A percentile compares a stretch with the other conserved stretches of the same genome.
Conservation (phyloP, 2,329 filamentous ascomycete genomes). For the Aspergillus carbonarius region DNA sequence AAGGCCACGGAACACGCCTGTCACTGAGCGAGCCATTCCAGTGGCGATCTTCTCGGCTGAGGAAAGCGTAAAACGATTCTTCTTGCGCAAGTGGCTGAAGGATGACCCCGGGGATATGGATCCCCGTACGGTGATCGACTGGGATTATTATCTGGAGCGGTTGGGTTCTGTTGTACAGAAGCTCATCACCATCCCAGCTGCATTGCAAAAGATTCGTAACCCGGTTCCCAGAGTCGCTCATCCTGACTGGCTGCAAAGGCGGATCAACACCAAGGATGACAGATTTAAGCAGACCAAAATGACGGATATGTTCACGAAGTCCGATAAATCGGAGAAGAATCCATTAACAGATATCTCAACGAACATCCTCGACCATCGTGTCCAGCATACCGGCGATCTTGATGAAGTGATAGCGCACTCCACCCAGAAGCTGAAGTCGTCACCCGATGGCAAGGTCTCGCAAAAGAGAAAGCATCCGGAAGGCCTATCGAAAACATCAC, state of each 20-base stretch:
- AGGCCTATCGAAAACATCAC: conserved; percentile 57
- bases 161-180: conserved; percentile 98
- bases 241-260: conserved; percentile 92
- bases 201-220: conserved; percentile 90
- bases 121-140: conserved; percentile 85
- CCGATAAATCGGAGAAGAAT: conserved; percentile 56
- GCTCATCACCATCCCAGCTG: conserved; percentile 95
- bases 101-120: conserved; percentile 92
- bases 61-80: conserved; percentile 79
- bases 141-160: conserved; percentile 96
- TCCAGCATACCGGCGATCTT: conserved; percentile 62
- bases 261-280: conserved; percentile 94
- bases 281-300: conserved; percentile 98
- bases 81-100: conserved; percentile 91
- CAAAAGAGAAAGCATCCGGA: conserved; percentile 76
- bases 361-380: conserved; percentile 60
- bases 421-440: conserved; percentile 65
- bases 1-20: conserved; percentile 79
- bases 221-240: conserved; percentile 91
- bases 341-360: conserved; percentile 70
- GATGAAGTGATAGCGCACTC: conserved; percentile 71
- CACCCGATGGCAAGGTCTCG: conserved; percentile 53
- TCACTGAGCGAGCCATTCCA: conserved; percentile 90
- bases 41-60: conserved; percentile 98
- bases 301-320: conserved; percentile 89